Conservation (phyloP, 495 filamentous ascomycete genomes). For the Thozetella sp. region DNA sequence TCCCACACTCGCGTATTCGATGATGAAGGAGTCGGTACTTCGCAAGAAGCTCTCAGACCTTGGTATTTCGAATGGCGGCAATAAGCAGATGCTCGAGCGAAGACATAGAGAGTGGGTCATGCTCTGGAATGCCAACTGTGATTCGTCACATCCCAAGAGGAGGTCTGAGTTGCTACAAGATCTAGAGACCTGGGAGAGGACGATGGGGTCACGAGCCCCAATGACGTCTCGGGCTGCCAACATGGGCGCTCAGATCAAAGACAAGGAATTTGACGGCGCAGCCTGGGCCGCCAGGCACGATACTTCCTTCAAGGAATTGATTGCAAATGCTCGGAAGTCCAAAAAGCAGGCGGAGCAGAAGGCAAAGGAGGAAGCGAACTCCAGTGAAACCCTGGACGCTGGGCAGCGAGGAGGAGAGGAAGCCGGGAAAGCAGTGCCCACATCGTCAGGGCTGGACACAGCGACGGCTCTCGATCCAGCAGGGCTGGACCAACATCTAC, state of each 20-base stretch:
- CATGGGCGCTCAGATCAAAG: conserved; percentile 53
- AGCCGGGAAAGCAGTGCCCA: background rate
- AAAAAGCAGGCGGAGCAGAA: conserved; percentile 17
- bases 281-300: conserved; percentile 77
- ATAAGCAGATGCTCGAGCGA: conserved; percentile 66
- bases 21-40: conserved; percentile 75
- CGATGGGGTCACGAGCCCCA: conserved; percentile 57
- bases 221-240: conserved; percentile 23
- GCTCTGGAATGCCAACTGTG: conserved; percentile 95
- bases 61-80: conserved; percentile 75
- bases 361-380: background rate
- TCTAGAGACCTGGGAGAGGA: conserved; percentile 82
- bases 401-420: background rate
- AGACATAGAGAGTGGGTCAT: conserved; percentile 94
- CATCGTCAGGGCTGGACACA: background rate
- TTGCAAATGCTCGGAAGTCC: conserved; percentile 64
- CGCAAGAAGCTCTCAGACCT: conserved; percentile 80
- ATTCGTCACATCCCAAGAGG: conserved; percentile 70
- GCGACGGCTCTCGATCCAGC: background rate
- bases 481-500: background rate
- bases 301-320: conserved; percentile 71
- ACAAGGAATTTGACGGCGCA: conserved; percentile 80
- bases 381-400: background rate
- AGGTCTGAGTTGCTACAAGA: conserved; percentile 75
- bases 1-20: conserved; percentile 76